Evolutionary conservation across 495 filamentous ascomycete genomes (phyloP), one percentile per base, ranked within the genome.

Genomic region (Parmelia sp.): DNA sequence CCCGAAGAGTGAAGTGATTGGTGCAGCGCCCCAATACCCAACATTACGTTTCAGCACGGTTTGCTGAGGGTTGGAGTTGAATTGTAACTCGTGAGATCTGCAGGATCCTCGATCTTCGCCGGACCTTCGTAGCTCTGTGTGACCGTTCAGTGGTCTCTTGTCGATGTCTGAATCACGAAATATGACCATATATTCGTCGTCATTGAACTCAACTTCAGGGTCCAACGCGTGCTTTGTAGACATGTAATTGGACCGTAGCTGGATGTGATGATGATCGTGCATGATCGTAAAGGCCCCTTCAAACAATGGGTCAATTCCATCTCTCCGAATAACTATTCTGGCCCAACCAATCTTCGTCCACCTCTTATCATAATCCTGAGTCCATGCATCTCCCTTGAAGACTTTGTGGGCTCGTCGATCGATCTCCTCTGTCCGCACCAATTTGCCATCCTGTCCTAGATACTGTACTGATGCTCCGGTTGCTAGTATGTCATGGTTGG

Each of bases 301-400:
- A 66, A 98, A 97, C 11, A 96, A 74, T 33, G 94, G 95, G 42
- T 83, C 71, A 23, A 76, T 67, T 4, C 94, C 94, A 77, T 98
- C 94, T 67, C 78, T 80, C 68, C 80, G 79, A 39, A 98, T 75
- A 59, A 86, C 82, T 57, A 96, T 85, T 67, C 94, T 84, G 33
- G 92, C 88, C 90, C 90, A 96, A 55, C 94, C 94, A 25, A 85
- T 86, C 68, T 88, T 85, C 49, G 83, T 83, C 93, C 92, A 96
- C 66, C 84, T 78, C 61, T 75, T 84, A 73, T 71, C 76, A 64
- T 83, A 78, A 25, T 82, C 79, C 65, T 85, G 83, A 57, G 91
- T 71, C 80, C 90, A 91, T 14, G 90, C 81, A 31, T 85, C 79
- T 33, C 94, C 94, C 71, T 86, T 91, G 78, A 88, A 98, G 3